Evolutionary conservation across 768 basidiomycete genomes (phyloP).

Genomic region (Chalciporus sphaerocephalus): DNA sequence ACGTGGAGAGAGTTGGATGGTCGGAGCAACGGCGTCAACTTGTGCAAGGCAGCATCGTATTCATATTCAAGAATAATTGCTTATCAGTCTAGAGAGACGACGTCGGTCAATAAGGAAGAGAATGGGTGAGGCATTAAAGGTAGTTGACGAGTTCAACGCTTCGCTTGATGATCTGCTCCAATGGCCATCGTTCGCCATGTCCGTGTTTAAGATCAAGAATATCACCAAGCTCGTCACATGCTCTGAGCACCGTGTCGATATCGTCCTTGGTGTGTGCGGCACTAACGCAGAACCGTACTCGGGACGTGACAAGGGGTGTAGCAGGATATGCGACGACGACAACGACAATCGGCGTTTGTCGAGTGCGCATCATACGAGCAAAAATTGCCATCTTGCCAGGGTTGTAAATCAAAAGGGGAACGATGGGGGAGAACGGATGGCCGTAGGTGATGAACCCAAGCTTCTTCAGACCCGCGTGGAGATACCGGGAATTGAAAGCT

Average conservation of each 20-base stretch:
- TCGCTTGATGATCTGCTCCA: constrained; percentile 66
- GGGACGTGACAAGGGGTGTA: constrained; percentile 80
- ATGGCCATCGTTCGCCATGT: constrained; percentile 62
- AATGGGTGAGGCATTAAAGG: constrained; percentile 14
- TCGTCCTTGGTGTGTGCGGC: constrained; percentile 97
- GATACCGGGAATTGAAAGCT: constrained; percentile 94
- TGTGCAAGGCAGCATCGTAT: constrained; percentile 13
- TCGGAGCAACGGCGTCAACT: constrained; percentile 7
- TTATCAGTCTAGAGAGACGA: neutral
- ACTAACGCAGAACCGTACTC: constrained; percentile 92
- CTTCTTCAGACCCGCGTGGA: constrained; percentile 78
- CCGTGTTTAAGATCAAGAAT: constrained; percentile 87
- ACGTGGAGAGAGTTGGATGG: neutral
- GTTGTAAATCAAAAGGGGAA: constrained; percentile 88
- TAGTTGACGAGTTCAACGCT: constrained; percentile 70
- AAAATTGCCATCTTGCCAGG: constrained; percentile 93
- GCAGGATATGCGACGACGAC: constrained; percentile 92
- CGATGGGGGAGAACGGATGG: constrained; percentile 85
- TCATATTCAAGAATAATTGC: constrained; percentile 21
- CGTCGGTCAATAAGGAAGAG: neutral
- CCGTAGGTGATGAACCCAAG: constrained; percentile 98
- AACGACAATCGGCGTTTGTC: constrained; percentile 76
- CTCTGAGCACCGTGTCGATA: constrained; percentile 77
- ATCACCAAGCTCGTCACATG: constrained; percentile 91
- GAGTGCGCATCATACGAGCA: constrained; percentile 77